Evolutionary conservation across 1,284 basidiomycete species (phyloP).

Genomic region (Leccinum subatratum): DNA sequence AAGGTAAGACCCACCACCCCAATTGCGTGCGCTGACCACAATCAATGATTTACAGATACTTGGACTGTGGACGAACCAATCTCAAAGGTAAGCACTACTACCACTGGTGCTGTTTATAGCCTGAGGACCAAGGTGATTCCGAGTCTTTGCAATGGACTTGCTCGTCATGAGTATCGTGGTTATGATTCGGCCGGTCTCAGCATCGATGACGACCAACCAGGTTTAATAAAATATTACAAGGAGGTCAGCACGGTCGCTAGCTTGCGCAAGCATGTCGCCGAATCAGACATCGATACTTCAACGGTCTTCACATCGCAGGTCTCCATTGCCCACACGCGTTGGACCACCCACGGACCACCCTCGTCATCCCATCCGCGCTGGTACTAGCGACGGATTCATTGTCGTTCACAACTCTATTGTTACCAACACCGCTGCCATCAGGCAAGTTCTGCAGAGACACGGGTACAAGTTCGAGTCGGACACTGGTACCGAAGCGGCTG

Average conservation of each 20-base stretch:
- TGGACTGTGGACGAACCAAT: slow-evolving; percentile 70
- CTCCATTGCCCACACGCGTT: slow-evolving; percentile 98
- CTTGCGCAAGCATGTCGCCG: slow-evolving; percentile 87
- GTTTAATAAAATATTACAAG: slow-evolving; percentile 86
- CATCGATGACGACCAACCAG: slow-evolving; percentile 89
- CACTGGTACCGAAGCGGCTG: slow-evolving; percentile 91
- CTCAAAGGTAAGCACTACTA: too few species aligned
- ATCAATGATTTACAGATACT: slow-evolving; percentile 45
- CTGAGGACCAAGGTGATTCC: too few species aligned
- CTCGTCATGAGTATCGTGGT: slow-evolving; percentile 95
- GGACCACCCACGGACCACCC: slow-evolving; percentile 98
- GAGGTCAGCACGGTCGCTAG: slow-evolving; percentile 97
- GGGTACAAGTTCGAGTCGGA: slow-evolving; percentile 95
- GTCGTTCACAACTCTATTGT: slow-evolving; percentile 99
- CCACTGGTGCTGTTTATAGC: too few species aligned
- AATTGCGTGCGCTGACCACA: background rate
- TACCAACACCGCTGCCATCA: slow-evolving; percentile 88
- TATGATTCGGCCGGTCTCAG: slow-evolving; percentile 97
- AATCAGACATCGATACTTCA: slow-evolving; percentile 71
- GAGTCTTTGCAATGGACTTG: too few species aligned
- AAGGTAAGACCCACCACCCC: slow-evolving; percentile 39
- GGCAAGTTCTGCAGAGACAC: slow-evolving; percentile 91
- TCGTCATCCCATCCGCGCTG: slow-evolving; percentile 39
- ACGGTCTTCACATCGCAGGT: slow-evolving; percentile 87
- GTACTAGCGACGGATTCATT: too few species aligned